These are phyloP conservation scores for Corymbia maculata DNA, from an alignment of 345 rosid species.

Conservation along the genomic window DNA sequence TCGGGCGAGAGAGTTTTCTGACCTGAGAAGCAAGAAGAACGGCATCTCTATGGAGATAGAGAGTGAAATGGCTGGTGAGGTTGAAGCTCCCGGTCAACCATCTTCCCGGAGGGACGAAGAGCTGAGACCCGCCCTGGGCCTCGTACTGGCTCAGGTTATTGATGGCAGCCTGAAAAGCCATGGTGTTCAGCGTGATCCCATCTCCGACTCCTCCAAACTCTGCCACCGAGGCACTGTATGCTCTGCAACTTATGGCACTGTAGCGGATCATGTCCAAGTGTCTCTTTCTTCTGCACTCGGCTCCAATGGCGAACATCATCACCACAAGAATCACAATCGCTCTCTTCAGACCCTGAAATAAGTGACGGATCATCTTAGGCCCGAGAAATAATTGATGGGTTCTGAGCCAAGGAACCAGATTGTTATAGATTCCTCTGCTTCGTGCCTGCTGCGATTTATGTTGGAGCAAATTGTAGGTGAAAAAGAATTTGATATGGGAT, in stretches of 20 bases:
- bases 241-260: slow-evolving; percentile 53
- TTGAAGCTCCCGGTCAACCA: slow-evolving; percentile 90
- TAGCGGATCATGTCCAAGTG: slow-evolving; percentile 21
- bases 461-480: neutral
- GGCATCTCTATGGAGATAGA: slow-evolving; percentile 66
- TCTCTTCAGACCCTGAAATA: neutral
- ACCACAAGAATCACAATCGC: slow-evolving; percentile 6
- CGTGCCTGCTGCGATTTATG: neutral
- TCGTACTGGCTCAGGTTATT: slow-evolving; percentile 42
- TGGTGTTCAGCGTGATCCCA: slow-evolving; percentile 66
- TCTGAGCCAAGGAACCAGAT: neutral
- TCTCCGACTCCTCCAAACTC: slow-evolving; percentile 91
- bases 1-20: neutral
- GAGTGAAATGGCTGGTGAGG: slow-evolving; percentile 85
- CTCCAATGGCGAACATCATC: slow-evolving; percentile 12
- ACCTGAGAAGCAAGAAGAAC: slow-evolving; percentile 85
- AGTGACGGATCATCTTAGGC: neutral
- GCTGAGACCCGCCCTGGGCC: slow-evolving; percentile 62
- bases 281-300: slow-evolving; percentile 14
- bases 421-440: neutral
- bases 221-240: slow-evolving; percentile 54
- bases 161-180: slow-evolving; percentile 60
- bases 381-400: neutral
- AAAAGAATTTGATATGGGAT: neutral
- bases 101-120: slow-evolving; percentile 74